Conservation (phyloP, 2,329 filamentous ascomycete species). For the Xylaria multiplex region DNA sequence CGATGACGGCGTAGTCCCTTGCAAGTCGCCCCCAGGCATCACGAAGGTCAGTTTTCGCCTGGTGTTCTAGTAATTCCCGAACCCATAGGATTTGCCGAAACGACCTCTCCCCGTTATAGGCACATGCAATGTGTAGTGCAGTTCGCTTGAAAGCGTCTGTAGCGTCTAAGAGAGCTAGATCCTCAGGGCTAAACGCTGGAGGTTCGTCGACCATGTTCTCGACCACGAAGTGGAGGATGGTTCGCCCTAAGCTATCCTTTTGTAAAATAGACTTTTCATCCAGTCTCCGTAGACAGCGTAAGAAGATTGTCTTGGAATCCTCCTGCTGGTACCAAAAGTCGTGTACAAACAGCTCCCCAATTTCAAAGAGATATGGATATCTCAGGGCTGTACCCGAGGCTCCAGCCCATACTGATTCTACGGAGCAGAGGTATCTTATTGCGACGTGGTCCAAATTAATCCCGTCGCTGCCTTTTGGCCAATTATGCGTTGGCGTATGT, state of each 20-base stretch:
- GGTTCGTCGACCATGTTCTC: not conserved
- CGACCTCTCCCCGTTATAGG: too few relatives aligned
- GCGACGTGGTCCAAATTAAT: not conserved
- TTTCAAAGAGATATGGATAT: too few relatives aligned
- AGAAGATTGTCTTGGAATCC: not conserved
- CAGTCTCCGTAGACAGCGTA: not conserved
- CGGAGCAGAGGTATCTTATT: not conserved
- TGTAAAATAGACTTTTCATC: not conserved
- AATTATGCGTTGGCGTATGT: not conserved
- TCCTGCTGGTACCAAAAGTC: not conserved
- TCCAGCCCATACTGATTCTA: not conserved
- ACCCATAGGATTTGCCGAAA: too few relatives aligned
- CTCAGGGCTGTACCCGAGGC: not conserved
- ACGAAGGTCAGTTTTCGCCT: too few relatives aligned
- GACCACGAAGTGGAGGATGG: not conserved
- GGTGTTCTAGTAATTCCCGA: too few relatives aligned
- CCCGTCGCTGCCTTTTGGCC: too few relatives aligned
- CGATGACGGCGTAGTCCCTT: conserved; percentile 5
- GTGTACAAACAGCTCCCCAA: not conserved
- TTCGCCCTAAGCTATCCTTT: not conserved
- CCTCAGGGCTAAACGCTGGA: too few relatives aligned
- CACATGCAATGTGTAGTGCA: not conserved
- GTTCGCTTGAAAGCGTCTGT: not conserved
- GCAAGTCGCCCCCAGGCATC: not conserved
- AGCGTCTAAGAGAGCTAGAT: too few relatives aligned